A percentile compares a stretch with the other conserved stretches of the same genome.
phyloP scores from a whole-genome alignment of 805 yeast species.

The Cyberlindnera maritima region DNA sequence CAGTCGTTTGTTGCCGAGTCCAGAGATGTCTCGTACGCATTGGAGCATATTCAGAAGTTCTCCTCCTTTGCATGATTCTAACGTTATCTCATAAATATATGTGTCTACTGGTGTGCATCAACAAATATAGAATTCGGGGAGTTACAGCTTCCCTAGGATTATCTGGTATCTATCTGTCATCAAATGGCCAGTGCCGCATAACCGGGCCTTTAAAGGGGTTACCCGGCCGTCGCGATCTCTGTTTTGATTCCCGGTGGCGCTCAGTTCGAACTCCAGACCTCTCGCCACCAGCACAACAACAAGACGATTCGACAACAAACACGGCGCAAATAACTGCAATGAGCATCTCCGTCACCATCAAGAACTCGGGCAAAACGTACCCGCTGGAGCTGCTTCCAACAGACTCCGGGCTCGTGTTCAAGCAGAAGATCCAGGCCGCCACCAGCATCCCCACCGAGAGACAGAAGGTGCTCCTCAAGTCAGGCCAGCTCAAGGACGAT shows the following conservation, averaged over 20 bases:
- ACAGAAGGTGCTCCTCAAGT: slow-evolving; percentile 86
- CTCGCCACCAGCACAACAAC: not conserved
- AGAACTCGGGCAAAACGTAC: slow-evolving; percentile 68
- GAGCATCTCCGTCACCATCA: slow-evolving; percentile 38
- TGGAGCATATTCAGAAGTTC: slow-evolving; percentile 11
- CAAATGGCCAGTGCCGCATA: too few relatives aligned
- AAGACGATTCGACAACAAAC: not conserved
- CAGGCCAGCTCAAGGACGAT: slow-evolving; percentile 78
- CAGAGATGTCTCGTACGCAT: slow-evolving; percentile 1
- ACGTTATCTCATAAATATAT: too few relatives aligned
- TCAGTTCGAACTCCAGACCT: not conserved
- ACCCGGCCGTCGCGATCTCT: not conserved
- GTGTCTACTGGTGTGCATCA: too few relatives aligned
- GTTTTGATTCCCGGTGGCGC: not conserved
- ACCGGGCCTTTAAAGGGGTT: too few relatives aligned
- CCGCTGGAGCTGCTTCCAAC: slow-evolving; percentile 36
- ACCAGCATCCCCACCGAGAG: slow-evolving; percentile 86
- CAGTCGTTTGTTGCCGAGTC: slow-evolving; percentile 4
- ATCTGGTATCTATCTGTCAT: too few relatives aligned
- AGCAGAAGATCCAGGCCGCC: slow-evolving; percentile 62
- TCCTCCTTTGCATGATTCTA: slow-evolving; percentile 1
- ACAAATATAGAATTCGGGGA: too few relatives aligned
- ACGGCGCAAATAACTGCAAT: not conserved
- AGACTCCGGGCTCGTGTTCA: slow-evolving; percentile 51
- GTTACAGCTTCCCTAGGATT: too few relatives aligned